A percentile compares a stretch with the other conserved stretches of the same genome.
phyloP scores from a whole-genome alignment of 2,329 filamentous ascomycete genomes.

The Arthroderma sp. region DNA sequence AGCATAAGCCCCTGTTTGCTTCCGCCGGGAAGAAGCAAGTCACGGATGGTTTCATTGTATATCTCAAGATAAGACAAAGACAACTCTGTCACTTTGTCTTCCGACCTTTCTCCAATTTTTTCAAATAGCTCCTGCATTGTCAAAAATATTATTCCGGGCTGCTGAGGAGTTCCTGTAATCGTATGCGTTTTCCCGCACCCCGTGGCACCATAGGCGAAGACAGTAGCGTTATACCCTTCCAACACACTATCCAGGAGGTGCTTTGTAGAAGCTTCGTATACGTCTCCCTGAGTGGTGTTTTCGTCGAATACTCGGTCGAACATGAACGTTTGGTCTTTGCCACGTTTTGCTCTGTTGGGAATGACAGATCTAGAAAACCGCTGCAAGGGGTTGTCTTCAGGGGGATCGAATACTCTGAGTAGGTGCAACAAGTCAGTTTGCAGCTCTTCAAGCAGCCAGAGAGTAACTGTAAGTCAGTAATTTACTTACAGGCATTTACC shows the following conservation, averaged over 20 bases:
- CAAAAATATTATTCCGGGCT: slow-evolving; percentile 94
- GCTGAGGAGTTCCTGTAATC: slow-evolving; percentile 80
- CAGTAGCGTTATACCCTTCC: slow-evolving; percentile 96
- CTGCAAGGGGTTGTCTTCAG: slow-evolving; percentile 85
- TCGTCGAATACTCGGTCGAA: slow-evolving; percentile 98
- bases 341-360: slow-evolving; percentile 64
- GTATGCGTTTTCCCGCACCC: slow-evolving; percentile 98
- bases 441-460: slow-evolving; percentile 2
- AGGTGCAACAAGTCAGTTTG: neutral
- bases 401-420: slow-evolving; percentile 82
- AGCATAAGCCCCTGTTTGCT: slow-evolving; percentile 80
- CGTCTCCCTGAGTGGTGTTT: slow-evolving; percentile 78
- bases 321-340: slow-evolving; percentile 94
- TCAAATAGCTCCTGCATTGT: slow-evolving; percentile 99
- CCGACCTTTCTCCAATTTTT: slow-evolving; percentile 73
- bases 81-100: slow-evolving; percentile 80
- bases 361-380: slow-evolving; percentile 74
- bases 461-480: neutral
- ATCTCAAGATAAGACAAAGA: slow-evolving; percentile 94
- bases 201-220: slow-evolving; percentile 95
- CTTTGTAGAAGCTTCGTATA: slow-evolving; percentile 88
- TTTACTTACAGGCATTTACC: slow-evolving; percentile 78
- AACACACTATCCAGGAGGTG: slow-evolving; percentile 85
- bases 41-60: slow-evolving; percentile 97
- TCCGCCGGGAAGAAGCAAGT: slow-evolving; percentile 74